Evolutionary conservation across 768 basidiomycete species (phyloP).

Genomic region (Suillus alpinus): DNA sequence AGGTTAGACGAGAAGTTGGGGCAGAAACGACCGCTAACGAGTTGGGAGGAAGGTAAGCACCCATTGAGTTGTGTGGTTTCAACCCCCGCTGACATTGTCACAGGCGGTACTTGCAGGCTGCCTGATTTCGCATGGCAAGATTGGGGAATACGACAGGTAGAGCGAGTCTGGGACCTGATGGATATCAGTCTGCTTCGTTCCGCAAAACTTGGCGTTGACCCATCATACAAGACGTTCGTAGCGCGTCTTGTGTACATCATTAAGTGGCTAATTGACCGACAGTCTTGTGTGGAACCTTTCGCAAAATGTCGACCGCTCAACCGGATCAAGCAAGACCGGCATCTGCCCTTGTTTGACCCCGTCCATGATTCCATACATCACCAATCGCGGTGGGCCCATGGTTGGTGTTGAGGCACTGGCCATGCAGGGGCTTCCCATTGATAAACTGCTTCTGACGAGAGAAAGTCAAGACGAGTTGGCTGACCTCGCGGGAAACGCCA

Average conservation of each 20-base stretch:
- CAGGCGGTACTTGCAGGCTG: constrained; percentile 80
- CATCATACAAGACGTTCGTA: constrained; percentile 84
- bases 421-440: constrained; percentile 92
- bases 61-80: constrained; percentile 1
- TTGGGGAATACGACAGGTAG: constrained; percentile 91
- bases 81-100: not conserved
- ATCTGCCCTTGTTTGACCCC: constrained; percentile 94
- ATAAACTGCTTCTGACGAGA: constrained; percentile 86
- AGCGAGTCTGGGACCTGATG: constrained; percentile 94
- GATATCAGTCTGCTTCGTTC: constrained; percentile 86
- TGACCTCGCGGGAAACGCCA: constrained; percentile 94
- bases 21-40: constrained; percentile 79
- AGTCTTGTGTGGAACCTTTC: constrained; percentile 95
- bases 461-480: constrained; percentile 93
- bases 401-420: constrained; percentile 89
- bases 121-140: constrained; percentile 92
- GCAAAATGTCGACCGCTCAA: constrained; percentile 93
- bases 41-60: constrained; percentile 83
- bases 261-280: constrained; percentile 8
- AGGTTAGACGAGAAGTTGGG: constrained; percentile 83
- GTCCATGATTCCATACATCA: constrained; percentile 95
- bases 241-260: not conserved
- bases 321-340: constrained; percentile 74
- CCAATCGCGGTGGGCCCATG: constrained; percentile 95
- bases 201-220: constrained; percentile 77